phyloP scores from a whole-genome alignment of 1,284 basidiomycete species.

The Rhizoctonia solani region DNA sequence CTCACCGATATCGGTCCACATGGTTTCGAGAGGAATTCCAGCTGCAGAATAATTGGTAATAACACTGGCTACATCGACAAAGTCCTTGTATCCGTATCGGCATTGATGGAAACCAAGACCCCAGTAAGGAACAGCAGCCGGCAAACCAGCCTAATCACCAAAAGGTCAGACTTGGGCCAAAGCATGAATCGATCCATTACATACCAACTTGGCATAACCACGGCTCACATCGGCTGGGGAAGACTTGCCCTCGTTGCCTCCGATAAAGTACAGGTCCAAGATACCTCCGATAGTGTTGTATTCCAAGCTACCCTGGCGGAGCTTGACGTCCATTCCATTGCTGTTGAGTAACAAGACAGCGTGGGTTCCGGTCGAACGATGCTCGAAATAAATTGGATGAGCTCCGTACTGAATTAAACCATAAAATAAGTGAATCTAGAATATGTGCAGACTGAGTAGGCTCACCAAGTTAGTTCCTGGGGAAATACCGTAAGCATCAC shows the following conservation, averaged over 20 bases:
- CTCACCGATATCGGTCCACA: constrained; percentile 75
- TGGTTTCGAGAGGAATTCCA: constrained; percentile 59
- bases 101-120: constrained; percentile 72
- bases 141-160: constrained; percentile 50
- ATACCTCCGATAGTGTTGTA: constrained; percentile 74
- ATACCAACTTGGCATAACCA: constrained; percentile 66
- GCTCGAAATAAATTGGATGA: constrained; percentile 72
- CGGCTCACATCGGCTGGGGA: constrained; percentile 63
- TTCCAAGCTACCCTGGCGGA: constrained; percentile 59
- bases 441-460: background rate
- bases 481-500: constrained; percentile 62
- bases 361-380: constrained; percentile 64
- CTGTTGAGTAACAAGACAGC: constrained; percentile 70
- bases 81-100: constrained; percentile 68
- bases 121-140: constrained; percentile 73
- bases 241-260: constrained; percentile 57
- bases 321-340: constrained; percentile 75
- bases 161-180: background rate
- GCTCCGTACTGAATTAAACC: constrained; percentile 56
- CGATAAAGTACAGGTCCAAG: constrained; percentile 74
- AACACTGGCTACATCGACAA: constrained; percentile 62
- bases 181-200: background rate
- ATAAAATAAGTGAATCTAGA: background rate
- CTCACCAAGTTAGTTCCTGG: constrained; percentile 23
- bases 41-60: constrained; percentile 63